A percentile compares a stretch with the other conserved stretches of the same genome.
These are phyloP conservation scores for Phytopythium oedochilum DNA, from an alignment of 352 stramenopile species.

Conservation along the genomic window DNA sequence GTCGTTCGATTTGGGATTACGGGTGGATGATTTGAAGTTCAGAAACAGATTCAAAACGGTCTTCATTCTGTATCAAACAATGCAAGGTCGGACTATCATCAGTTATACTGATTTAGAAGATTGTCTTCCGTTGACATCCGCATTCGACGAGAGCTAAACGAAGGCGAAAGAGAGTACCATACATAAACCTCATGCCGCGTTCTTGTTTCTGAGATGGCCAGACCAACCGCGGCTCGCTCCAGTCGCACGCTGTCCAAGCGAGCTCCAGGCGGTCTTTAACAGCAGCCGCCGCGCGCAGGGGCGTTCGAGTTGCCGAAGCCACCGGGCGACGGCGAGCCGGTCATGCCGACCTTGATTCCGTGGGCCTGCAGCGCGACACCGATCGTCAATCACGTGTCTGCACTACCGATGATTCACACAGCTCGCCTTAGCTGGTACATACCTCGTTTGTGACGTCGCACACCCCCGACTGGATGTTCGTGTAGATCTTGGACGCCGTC, in stretches of 20 bases:
- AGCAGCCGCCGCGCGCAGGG: constrained; percentile 69
- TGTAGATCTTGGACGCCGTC: constrained; percentile 95
- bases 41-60: no score
- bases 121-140: no score
- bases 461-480: constrained; percentile 93
- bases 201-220: neutral
- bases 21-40: no score
- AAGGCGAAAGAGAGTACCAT: no score
- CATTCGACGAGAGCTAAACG: no score
- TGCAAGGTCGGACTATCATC: no score
- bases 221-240: neutral
- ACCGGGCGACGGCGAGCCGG: constrained; percentile 63
- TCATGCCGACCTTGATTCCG: constrained; percentile 89
- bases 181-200: constrained; percentile 4
- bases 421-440: no score
- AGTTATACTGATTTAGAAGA: no score
- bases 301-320: constrained; percentile 78
- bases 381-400: no score
- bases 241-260: neutral
- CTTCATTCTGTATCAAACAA: no score
- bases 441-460: constrained; percentile 95
- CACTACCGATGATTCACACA: no score
- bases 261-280: constrained; percentile 31
- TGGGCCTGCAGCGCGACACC: constrained; percentile 42
- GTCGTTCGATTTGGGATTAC: no score